Conservation (phyloP, 208 protist species). For the Leishmania arabica region DNA sequence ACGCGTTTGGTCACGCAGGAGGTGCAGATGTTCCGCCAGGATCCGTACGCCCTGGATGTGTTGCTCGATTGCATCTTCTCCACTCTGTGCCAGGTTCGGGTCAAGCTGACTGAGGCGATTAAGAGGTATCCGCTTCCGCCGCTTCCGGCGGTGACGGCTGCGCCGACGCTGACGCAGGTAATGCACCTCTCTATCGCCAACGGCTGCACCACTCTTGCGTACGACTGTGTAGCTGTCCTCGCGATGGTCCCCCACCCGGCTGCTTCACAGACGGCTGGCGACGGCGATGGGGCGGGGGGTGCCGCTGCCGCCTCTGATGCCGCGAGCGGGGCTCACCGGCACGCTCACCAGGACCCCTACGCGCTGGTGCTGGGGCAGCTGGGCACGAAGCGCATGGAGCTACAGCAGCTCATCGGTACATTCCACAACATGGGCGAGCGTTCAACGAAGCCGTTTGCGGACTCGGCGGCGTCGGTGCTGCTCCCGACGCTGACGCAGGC, state of each 20-base stretch:
- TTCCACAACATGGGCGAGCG: slow-evolving; percentile 39
- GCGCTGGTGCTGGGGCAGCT: slow-evolving; percentile 25
- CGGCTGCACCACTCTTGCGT: slow-evolving; percentile 54
- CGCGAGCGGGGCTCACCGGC: neutral
- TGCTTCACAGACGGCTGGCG: neutral
- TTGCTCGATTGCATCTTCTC: slow-evolving; percentile 53
- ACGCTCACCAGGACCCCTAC: slow-evolving; percentile 20
- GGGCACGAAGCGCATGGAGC: slow-evolving; percentile 31
- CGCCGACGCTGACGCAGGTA: slow-evolving; percentile 58
- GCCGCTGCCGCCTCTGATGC: neutral
- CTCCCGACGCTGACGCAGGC: slow-evolving; percentile 35
- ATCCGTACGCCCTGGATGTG: slow-evolving; percentile 56
- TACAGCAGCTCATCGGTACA: slow-evolving; percentile 36
- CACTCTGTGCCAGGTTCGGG: slow-evolving; percentile 40
- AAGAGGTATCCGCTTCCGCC: slow-evolving; percentile 60
- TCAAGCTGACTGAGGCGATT: slow-evolving; percentile 32
- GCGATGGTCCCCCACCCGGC: slow-evolving; percentile 43
- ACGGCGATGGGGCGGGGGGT: neutral
- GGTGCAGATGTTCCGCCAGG: slow-evolving; percentile 56
- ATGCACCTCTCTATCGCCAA: slow-evolving; percentile 81
- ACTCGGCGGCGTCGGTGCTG: slow-evolving; percentile 40
- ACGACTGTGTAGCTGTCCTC: slow-evolving; percentile 54
- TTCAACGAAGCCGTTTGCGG: slow-evolving; percentile 48
- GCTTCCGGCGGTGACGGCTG: slow-evolving; percentile 60
- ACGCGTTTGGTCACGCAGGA: slow-evolving; percentile 59